Conservation (phyloP, 139 green algal species). For the Chlorella vulgaris region DNA sequence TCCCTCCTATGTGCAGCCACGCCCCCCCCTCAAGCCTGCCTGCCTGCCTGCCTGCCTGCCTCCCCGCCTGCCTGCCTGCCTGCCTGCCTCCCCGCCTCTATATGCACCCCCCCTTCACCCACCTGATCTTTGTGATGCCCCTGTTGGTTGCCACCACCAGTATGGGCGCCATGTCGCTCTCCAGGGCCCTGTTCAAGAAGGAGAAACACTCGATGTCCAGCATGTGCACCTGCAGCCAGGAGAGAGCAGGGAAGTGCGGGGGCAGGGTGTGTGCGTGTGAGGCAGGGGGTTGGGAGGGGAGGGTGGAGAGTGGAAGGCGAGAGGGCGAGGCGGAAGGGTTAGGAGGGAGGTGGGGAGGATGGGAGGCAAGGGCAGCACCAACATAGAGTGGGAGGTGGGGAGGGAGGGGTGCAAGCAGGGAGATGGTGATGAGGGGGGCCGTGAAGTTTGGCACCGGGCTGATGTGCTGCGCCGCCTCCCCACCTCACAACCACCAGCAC, state of each 20-base stretch:
- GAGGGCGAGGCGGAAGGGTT: background rate
- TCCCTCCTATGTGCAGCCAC: background rate
- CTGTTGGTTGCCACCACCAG: constrained; percentile 98
- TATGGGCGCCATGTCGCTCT: constrained; percentile 98
- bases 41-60: background rate
- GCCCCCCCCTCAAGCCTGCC: no score
- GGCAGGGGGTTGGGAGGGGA: background rate
- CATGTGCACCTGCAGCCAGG: constrained; percentile 99
- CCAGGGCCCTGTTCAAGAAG: constrained; percentile 97
- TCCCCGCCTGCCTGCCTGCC: no score
- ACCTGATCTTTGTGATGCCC: constrained; percentile 92
- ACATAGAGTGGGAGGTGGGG: background rate
- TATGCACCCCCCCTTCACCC: no score
- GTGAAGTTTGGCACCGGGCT: no score
- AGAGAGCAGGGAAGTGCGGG: background rate
- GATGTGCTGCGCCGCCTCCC: no score
- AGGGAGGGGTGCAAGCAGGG: no score
- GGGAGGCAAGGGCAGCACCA: no score
- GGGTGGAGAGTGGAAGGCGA: background rate
- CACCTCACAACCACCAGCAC: no score
- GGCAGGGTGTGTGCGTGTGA: background rate
- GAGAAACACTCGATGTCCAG: constrained; percentile 99
- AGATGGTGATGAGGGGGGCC: no score
- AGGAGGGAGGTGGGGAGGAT: background rate
- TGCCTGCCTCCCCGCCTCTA: no score